phyloP scores from a whole-genome alignment of 2,329 filamentous ascomycete genomes.

The Claviceps digitariae region DNA sequence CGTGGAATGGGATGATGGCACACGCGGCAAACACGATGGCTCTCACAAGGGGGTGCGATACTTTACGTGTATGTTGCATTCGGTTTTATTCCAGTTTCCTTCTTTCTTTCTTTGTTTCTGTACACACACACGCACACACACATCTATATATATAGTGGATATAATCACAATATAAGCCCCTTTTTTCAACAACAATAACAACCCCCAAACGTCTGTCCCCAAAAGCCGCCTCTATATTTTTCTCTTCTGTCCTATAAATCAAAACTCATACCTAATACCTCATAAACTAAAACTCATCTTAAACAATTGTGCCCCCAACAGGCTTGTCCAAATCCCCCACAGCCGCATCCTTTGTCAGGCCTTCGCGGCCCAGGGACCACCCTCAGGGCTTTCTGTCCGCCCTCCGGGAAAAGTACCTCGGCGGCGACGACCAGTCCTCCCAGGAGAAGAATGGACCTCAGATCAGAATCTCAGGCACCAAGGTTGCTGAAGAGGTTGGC shows the following conservation, averaged over 20 bases:
- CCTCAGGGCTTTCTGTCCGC: conserved; percentile 66
- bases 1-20: conserved; percentile 89
- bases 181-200: too few species aligned
- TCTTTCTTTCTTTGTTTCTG: too few species aligned
- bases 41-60: conserved; percentile 66
- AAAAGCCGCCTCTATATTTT: too few species aligned
- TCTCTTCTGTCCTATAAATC: too few species aligned
- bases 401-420: conserved; percentile 69
- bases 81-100: not conserved
- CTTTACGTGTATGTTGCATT: conserved; percentile 56
- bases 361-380: conserved; percentile 54
- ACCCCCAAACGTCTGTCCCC: too few species aligned
- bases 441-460: conserved; percentile 25
- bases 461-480: conserved; percentile 55
- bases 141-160: too few species aligned
- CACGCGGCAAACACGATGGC: conserved; percentile 81
- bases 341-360: conserved; percentile 77
- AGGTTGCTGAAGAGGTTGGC: conserved; percentile 84
- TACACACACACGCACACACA: too few species aligned
- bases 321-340: conserved; percentile 51
- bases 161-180: too few species aligned
- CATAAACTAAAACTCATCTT: too few species aligned
- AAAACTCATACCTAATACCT: too few species aligned
- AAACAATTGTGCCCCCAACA: too few species aligned
- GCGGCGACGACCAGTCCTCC: conserved; percentile 17